Evolutionary conservation across 192 early-diverging fungal species (phyloP).

Genomic region (Coemansia sp.): DNA sequence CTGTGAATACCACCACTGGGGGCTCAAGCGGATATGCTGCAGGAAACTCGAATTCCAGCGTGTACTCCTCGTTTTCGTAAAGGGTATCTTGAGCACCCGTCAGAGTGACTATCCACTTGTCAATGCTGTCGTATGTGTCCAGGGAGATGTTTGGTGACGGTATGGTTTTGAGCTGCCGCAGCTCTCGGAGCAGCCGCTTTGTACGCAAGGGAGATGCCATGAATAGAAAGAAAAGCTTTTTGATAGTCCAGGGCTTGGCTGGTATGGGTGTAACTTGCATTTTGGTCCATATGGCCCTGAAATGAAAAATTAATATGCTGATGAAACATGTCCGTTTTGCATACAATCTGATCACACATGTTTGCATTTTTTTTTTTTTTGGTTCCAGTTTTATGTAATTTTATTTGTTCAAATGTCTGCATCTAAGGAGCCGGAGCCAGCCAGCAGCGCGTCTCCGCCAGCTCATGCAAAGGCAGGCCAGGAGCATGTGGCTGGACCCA

Average conservation of each 20-base stretch:
- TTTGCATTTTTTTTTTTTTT: too few relatives aligned
- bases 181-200: constrained; percentile 44
- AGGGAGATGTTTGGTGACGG: constrained; percentile 18
- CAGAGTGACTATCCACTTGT: constrained; percentile 65
- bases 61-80: constrained; percentile 57
- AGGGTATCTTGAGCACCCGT: constrained; percentile 65
- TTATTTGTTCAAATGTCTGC: constrained; percentile 4
- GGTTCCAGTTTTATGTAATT: background rate
- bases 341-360: too few relatives aligned
- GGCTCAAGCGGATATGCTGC: constrained; percentile 72
- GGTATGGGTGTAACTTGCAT: too few relatives aligned
- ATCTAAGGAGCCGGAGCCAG: background rate
- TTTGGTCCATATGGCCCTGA: too few relatives aligned
- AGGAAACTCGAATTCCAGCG: constrained; percentile 67
- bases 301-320: too few relatives aligned
- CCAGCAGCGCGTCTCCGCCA: background rate
- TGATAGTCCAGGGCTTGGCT: background rate
- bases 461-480: background rate
- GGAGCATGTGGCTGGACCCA: background rate
- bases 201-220: constrained; percentile 23
- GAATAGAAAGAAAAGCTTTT: background rate
- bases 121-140: constrained; percentile 37
- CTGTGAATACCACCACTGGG: constrained; percentile 67
- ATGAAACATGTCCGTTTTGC: too few relatives aligned
- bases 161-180: constrained; percentile 31